These are phyloP conservation scores for Adansonia grandidieri DNA, from an alignment of 441 rosid species.

Conservation along the genomic window DNA sequence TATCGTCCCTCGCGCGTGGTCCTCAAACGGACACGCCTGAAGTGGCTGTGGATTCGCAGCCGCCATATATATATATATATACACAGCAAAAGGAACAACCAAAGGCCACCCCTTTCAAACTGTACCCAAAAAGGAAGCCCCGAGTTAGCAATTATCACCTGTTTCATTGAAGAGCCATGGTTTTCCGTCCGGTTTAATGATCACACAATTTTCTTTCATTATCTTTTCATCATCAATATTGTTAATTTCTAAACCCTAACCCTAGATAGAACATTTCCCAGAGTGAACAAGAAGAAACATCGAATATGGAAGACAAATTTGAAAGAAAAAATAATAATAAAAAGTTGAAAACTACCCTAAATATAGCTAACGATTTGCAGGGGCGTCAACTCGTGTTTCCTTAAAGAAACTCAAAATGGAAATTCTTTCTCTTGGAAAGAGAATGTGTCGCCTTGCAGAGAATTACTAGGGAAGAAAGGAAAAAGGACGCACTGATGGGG, in stretches of 20 bases:
- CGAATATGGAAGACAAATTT: slow-evolving; percentile 31
- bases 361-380: slow-evolving; percentile 44
- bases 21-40: slow-evolving; percentile 52
- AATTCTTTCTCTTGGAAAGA: slow-evolving; percentile 19
- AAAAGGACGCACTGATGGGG: not conserved
- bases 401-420: slow-evolving; percentile 40
- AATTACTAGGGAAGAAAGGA: not conserved
- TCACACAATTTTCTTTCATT: not conserved
- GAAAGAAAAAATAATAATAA: not conserved
- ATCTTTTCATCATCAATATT: not conserved
- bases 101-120: slow-evolving; percentile 19
- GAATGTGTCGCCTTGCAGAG: slow-evolving; percentile 25
- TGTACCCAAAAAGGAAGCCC: slow-evolving; percentile 10
- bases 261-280: slow-evolving; percentile 25
- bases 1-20: slow-evolving; percentile 33
- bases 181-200: slow-evolving; percentile 3
- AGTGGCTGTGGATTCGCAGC: slow-evolving; percentile 64
- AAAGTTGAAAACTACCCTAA: slow-evolving; percentile 24
- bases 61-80: slow-evolving; percentile 39
- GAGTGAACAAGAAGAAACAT: slow-evolving; percentile 31
- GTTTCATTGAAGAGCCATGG: slow-evolving; percentile 40
- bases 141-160: slow-evolving; percentile 23
- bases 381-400: slow-evolving; percentile 38
- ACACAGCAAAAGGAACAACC: slow-evolving; percentile 17
- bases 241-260: slow-evolving; percentile 37